phyloP scores from a whole-genome alignment of 1,284 basidiomycete genomes.

The Ceratobasidium papillatum region DNA sequence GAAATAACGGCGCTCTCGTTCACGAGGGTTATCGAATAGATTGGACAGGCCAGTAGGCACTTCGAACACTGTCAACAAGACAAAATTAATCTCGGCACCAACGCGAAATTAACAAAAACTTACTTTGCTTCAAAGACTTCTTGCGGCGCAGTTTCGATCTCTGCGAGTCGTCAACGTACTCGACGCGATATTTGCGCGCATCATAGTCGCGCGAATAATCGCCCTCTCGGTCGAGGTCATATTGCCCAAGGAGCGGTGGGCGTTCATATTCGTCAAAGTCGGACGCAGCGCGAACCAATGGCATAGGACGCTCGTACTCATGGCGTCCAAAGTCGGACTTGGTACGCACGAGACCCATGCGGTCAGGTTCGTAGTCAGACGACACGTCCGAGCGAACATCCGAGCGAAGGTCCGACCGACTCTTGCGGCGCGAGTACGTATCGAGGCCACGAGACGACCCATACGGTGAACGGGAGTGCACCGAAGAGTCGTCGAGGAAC shows the following conservation, averaged over 20 bases:
- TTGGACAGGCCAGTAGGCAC: conserved; percentile 25
- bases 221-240: conserved; percentile 21
- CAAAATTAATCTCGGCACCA: conserved; percentile 12
- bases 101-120: neutral
- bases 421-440: conserved; percentile 32
- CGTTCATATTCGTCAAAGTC: conserved; percentile 33
- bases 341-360: conserved; percentile 31
- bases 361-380: conserved; percentile 37
- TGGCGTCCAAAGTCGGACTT: conserved; percentile 30
- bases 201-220: conserved; percentile 23
- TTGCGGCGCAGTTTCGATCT: conserved; percentile 28
- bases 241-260: neutral
- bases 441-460: conserved; percentile 10
- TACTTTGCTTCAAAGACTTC: conserved; percentile 38
- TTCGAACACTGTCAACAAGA: conserved; percentile 28
- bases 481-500: conserved; percentile 37
- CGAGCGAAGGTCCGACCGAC: conserved; percentile 29
- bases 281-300: conserved; percentile 4
- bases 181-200: conserved; percentile 19
- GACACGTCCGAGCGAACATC: conserved; percentile 29
- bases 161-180: conserved; percentile 13
- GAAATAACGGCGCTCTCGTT: conserved; percentile 34
- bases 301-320: conserved; percentile 20
- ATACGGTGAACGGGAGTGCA: conserved; percentile 22
- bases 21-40: conserved; percentile 16